Conservation (phyloP, 2,329 filamentous ascomycete genomes). For the Trichoderma pleuroti region DNA sequence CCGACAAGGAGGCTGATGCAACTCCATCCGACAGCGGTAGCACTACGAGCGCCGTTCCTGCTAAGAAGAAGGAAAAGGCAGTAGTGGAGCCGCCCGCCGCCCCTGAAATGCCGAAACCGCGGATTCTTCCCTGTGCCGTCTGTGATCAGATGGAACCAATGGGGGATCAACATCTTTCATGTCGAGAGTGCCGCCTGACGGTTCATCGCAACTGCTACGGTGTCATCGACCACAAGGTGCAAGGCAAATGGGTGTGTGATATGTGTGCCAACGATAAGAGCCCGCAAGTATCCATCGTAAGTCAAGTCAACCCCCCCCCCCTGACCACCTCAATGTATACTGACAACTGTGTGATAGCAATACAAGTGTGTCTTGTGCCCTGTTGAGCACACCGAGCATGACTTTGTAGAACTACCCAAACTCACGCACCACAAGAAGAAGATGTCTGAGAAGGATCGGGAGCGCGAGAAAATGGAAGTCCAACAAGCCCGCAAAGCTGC, state of each 20-base stretch:
- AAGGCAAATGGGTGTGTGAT: slow-evolving; percentile 88
- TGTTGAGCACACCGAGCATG: slow-evolving; percentile 73
- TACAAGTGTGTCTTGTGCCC: slow-evolving; percentile 94
- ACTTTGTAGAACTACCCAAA: slow-evolving; percentile 70
- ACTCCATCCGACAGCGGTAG: slow-evolving; percentile 44
- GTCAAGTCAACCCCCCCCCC: slow-evolving; percentile 33
- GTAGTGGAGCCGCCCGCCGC: slow-evolving; percentile 52
- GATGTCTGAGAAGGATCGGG: slow-evolving; percentile 79
- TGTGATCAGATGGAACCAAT: slow-evolving; percentile 71
- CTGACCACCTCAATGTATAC: slow-evolving; percentile 6
- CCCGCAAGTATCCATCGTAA: slow-evolving; percentile 84
- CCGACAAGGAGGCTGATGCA: slow-evolving; percentile 50
- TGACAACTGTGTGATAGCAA: slow-evolving; percentile 47
- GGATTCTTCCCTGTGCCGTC: slow-evolving; percentile 77
- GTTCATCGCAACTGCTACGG: slow-evolving; percentile 94
- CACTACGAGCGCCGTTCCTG: slow-evolving; percentile 34
- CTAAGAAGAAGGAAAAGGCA: slow-evolving; percentile 60
- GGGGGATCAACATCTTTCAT: slow-evolving; percentile 71
- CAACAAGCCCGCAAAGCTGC: slow-evolving; percentile 76
- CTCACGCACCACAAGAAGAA: slow-evolving; percentile 70
- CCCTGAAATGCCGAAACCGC: slow-evolving; percentile 76
- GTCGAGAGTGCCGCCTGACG: slow-evolving; percentile 82
- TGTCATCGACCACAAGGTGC: slow-evolving; percentile 64
- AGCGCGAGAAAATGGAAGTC: slow-evolving; percentile 81
- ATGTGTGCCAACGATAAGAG: slow-evolving; percentile 94